Evolutionary conservation across 2,329 filamentous ascomycete genomes (phyloP).

Genomic region (Ceratocystis cubensis): DNA sequence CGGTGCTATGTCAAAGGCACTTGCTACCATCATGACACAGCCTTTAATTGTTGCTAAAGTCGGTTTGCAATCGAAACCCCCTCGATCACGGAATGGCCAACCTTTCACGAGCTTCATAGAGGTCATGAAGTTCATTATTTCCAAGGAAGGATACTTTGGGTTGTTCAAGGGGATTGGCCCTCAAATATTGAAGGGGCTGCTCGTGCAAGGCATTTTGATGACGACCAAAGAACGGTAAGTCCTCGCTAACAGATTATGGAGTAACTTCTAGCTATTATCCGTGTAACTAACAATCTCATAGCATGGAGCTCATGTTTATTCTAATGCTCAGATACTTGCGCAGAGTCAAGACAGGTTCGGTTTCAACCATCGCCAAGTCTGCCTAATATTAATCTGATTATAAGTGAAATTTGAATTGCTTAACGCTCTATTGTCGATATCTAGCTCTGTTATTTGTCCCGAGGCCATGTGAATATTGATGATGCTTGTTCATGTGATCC

Average conservation of each 20-base stretch:
- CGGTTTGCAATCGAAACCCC: conserved; percentile 84
- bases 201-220: conserved; percentile 95
- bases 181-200: conserved; percentile 79
- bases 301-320: conserved; percentile 79
- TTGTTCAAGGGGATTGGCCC: conserved; percentile 95
- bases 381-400: not conserved
- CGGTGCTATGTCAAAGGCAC: conserved; percentile 80
- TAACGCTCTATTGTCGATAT: no score
- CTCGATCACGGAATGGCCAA: conserved; percentile 69
- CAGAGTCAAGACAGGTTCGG: conserved; percentile 39
- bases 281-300: conserved; percentile 27
- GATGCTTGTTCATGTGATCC: not conserved
- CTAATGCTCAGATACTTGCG: conserved; percentile 72
- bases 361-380: not conserved
- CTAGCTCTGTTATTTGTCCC: no score
- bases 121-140: conserved; percentile 86
- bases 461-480: not conserved
- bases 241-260: not conserved
- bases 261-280: not conserved
- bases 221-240: conserved; percentile 92
- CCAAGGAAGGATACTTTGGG: conserved; percentile 71
- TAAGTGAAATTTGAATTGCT: not conserved
- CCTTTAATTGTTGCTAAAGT: conserved; percentile 97
- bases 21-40: conserved; percentile 86
- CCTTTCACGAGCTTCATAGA: conserved; percentile 88